These are phyloP conservation scores for Madurella fahalii DNA, from an alignment of 2,329 filamentous ascomycete genomes.

Conservation along the genomic window DNA sequence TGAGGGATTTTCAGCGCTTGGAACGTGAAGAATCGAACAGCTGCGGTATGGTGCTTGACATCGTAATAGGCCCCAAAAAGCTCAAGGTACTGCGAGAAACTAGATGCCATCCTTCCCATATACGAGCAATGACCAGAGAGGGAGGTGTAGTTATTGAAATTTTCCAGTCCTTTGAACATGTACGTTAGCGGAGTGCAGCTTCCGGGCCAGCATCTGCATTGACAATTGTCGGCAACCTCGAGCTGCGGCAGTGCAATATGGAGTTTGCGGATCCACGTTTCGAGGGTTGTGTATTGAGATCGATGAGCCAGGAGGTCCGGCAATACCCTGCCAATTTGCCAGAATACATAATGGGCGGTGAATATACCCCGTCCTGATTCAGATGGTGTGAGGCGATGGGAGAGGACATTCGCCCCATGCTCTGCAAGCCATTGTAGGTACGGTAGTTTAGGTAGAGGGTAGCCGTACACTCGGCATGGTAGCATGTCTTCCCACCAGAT, in stretches of 20 bases:
- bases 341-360: neutral
- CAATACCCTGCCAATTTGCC: neutral
- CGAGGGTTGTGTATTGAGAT: neutral
- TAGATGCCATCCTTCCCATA: neutral
- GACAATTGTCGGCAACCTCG: conserved; percentile 1
- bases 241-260: neutral
- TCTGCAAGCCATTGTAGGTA: neutral
- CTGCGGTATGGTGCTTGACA: neutral
- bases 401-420: neutral
- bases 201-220: conserved; percentile 1
- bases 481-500: neutral
- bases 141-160: neutral
- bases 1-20: neutral
- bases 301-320: neutral
- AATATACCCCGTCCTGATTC: neutral
- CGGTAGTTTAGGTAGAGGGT: neutral
- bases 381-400: neutral
- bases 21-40: neutral
- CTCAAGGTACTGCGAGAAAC: neutral
- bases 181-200: conserved; percentile 1
- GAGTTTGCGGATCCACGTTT: neutral
- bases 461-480: neutral
- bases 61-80: neutral
- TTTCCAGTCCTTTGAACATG: neutral
- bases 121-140: neutral